Percentiles rank a stretch among this genome's conserved stretches.
Conservation (phyloP, 177 flowering plant genomes). For the Vitis hybrid region DNA sequence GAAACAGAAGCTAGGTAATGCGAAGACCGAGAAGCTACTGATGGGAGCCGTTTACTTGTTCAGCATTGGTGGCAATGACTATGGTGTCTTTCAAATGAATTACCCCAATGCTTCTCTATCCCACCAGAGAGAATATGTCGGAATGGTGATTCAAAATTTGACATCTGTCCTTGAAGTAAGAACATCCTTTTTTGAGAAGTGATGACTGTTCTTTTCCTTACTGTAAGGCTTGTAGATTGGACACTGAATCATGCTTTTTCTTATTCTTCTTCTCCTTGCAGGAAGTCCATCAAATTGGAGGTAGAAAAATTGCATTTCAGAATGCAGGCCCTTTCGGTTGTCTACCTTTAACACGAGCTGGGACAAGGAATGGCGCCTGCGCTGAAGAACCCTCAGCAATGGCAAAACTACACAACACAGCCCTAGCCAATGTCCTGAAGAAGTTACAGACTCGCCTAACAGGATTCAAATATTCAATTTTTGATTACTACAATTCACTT, state of each 20-base stretch:
- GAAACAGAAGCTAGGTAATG: constrained; percentile 6
- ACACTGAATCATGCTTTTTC: no score
- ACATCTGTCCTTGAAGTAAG: no score
- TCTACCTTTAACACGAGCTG: background rate
- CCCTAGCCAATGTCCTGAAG: constrained; percentile 7
- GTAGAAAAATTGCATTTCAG: constrained; percentile 30
- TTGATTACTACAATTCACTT: constrained; percentile 15
- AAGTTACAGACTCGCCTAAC: background rate
- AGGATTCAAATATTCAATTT: constrained; percentile 16
- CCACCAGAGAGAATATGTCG: no score
- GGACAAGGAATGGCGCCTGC: constrained; percentile 3
- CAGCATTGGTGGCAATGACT: constrained; percentile 17
- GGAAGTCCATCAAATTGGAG: constrained; percentile 30
- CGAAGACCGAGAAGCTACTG: constrained; percentile 1
- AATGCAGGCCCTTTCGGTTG: constrained; percentile 27
- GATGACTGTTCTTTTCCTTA: no score
- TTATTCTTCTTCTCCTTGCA: background rate
- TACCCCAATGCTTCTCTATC: no score
- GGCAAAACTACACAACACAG: constrained; percentile 15
- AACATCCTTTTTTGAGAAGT: no score
- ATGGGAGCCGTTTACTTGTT: constrained; percentile 11
- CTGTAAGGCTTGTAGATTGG: no score
- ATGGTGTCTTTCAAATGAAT: background rate
- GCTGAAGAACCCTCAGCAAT: constrained; percentile 2
- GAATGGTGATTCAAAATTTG: no score